Evolutionary conservation across 352 stramenopile species (phyloP).

Genomic region (Phytophthora sansomeana): DNA sequence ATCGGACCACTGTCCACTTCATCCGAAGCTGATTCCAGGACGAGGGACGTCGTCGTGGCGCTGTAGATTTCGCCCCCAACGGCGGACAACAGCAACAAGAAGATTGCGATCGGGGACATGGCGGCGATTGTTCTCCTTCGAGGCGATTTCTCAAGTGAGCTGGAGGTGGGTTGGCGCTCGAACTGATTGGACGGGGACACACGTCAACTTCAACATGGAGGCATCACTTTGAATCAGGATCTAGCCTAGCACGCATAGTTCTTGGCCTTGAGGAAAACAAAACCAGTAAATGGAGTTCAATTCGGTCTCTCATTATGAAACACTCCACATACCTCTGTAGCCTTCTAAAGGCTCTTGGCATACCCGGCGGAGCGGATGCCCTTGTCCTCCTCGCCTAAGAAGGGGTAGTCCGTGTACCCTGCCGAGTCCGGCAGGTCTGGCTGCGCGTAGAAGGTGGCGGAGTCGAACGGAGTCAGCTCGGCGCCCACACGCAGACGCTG

Average conservation of each 20-base stretch:
- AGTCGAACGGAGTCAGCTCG: slow-evolving; percentile 40
- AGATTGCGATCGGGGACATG: not conserved
- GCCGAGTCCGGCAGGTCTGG: slow-evolving; percentile 8
- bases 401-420: slow-evolving; percentile 41
- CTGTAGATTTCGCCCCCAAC: slow-evolving; percentile 19
- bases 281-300: too few relatives aligned
- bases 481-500: slow-evolving; percentile 34
- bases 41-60: slow-evolving; percentile 13
- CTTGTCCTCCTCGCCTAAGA: slow-evolving; percentile 21
- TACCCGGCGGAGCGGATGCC: slow-evolving; percentile 5
- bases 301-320: too few relatives aligned
- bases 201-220: slow-evolving; percentile 31
- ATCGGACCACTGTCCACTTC: slow-evolving; percentile 19
- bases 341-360: not conserved
- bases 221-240: slow-evolving; percentile 1
- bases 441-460: slow-evolving; percentile 34
- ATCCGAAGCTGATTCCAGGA: not conserved
- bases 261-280: too few relatives aligned
- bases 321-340: too few relatives aligned
- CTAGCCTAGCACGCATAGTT: too few relatives aligned
- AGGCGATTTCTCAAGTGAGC: slow-evolving; percentile 6
- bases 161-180: not conserved
- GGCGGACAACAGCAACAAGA: slow-evolving; percentile 9
- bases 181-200: slow-evolving; percentile 21
- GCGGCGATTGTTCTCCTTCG: slow-evolving; percentile 1